Conservation (phyloP, 106 monocot species). For the Allium sativum region DNA sequence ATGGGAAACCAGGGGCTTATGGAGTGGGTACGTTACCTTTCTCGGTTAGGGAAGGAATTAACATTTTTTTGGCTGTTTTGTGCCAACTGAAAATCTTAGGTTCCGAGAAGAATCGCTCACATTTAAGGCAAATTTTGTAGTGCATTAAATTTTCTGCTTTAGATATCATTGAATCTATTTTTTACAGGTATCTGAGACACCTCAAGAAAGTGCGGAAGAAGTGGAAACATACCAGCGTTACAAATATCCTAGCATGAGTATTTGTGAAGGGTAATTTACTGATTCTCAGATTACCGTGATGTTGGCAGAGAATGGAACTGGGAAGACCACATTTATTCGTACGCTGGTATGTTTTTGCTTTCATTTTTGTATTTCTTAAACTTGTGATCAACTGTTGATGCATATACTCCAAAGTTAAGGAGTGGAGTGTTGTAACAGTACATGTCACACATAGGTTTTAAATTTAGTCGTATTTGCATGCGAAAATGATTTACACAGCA, state of each 20-base stretch:
- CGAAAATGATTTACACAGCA: too few species aligned
- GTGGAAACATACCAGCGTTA: constrained; percentile 88
- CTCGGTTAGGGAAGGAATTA: constrained; percentile 96
- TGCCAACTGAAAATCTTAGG: constrained; percentile 92
- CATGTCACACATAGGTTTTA: too few species aligned
- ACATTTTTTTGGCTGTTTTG: constrained; percentile 94
- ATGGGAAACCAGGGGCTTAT: constrained; percentile 98
- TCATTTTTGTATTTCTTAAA: background rate
- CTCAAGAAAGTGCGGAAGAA: constrained; percentile 89
- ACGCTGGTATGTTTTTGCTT: constrained; percentile 65
- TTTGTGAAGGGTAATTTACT: constrained; percentile 85
- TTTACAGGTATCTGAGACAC: constrained; percentile 84
- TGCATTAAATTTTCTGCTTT: constrained; percentile 1
- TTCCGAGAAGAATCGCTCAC: constrained; percentile 95
- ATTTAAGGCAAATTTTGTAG: constrained; percentile 43
- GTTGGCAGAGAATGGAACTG: constrained; percentile 97
- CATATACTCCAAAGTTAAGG: background rate
- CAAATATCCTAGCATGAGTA: constrained; percentile 82
- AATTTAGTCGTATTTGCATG: too few species aligned
- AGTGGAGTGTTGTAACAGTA: too few species aligned
- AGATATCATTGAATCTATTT: background rate
- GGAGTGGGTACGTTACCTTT: constrained; percentile 97
- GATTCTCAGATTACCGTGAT: constrained; percentile 98
- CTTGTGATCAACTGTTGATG: background rate
- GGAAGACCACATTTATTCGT: constrained; percentile 95